Percentiles rank a stretch among this genome's conserved stretches.
Conservation (phyloP, 192 early-diverging fungal species). For the Linnemannia schmuckeri region DNA sequence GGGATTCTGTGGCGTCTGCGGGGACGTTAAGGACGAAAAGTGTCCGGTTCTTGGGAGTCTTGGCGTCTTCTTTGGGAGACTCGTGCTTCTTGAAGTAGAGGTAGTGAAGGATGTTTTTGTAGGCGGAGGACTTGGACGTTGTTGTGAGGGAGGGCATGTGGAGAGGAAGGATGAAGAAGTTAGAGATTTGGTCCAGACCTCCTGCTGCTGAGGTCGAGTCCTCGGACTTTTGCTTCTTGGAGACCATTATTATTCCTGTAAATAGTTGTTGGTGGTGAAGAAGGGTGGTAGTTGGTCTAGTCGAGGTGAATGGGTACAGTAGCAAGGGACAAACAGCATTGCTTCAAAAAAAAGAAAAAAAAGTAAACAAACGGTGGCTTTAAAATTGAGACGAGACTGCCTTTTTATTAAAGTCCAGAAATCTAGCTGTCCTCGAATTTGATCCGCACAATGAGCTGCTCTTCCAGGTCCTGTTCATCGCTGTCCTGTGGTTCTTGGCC, state of each 20-base stretch:
- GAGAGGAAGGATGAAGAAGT: slow-evolving; percentile 49
- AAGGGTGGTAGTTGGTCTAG: background rate
- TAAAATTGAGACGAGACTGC: background rate
- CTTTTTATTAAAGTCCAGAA: background rate
- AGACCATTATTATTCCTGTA: slow-evolving; percentile 20
- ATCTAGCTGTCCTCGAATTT: slow-evolving; percentile 25
- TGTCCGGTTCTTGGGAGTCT: slow-evolving; percentile 71
- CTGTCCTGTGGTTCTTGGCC: background rate
- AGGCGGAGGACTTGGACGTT: slow-evolving; percentile 16
- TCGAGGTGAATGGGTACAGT: background rate
- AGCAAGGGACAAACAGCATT: background rate
- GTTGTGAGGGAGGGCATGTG: slow-evolving; percentile 41
- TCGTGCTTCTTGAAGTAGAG: slow-evolving; percentile 60
- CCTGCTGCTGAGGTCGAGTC: background rate
- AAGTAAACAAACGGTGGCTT: slow-evolving; percentile 8
- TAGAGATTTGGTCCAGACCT: slow-evolving; percentile 37
- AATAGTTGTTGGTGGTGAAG: background rate
- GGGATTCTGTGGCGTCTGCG: slow-evolving; percentile 73
- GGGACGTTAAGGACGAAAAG: slow-evolving; percentile 80
- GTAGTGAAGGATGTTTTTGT: slow-evolving; percentile 54
- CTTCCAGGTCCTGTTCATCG: background rate
- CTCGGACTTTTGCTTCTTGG: slow-evolving; percentile 43
- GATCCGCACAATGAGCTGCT: slow-evolving; percentile 43
- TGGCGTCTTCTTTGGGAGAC: slow-evolving; percentile 41
- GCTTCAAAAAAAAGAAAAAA: background rate